Percentiles rank a stretch among this genome's conserved stretches.
phyloP scores from a whole-genome alignment of 2,329 filamentous ascomycete species.

The Aspergillus proliferans region DNA sequence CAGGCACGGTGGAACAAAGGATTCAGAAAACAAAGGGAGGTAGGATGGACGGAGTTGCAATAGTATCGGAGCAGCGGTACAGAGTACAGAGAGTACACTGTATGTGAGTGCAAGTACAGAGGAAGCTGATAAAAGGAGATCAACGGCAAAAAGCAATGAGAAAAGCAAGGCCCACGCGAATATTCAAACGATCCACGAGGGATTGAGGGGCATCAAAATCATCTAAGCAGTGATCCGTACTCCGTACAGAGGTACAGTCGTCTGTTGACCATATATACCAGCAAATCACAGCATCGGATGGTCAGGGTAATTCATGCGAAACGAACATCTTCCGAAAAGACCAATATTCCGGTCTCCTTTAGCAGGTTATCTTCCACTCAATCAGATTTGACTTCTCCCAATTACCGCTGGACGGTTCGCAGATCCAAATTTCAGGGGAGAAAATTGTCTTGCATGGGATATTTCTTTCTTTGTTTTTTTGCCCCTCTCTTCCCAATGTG shows the following conservation, averaged over 20 bases:
- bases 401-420: slow-evolving; percentile 17
- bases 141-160: slow-evolving; percentile 1
- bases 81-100: no score
- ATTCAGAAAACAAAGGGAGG: background rate
- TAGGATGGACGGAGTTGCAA: background rate
- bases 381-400: background rate
- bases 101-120: background rate
- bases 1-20: background rate
- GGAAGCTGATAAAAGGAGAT: background rate
- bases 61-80: background rate
- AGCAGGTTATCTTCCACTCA: background rate
- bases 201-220: background rate
- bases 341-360: background rate
- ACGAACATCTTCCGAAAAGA: background rate
- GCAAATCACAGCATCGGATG: background rate
- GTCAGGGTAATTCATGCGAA: background rate
- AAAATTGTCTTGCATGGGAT: background rate
- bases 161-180: background rate
- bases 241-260: background rate
- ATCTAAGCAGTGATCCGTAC: background rate
- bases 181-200: background rate
- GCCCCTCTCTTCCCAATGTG: background rate
- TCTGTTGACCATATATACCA: background rate
- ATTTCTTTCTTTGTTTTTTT: background rate
- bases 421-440: slow-evolving; percentile 20